Evolutionary conservation across 495 filamentous ascomycete genomes (phyloP).

Genomic region (Massariosphaeria phaeospora): DNA sequence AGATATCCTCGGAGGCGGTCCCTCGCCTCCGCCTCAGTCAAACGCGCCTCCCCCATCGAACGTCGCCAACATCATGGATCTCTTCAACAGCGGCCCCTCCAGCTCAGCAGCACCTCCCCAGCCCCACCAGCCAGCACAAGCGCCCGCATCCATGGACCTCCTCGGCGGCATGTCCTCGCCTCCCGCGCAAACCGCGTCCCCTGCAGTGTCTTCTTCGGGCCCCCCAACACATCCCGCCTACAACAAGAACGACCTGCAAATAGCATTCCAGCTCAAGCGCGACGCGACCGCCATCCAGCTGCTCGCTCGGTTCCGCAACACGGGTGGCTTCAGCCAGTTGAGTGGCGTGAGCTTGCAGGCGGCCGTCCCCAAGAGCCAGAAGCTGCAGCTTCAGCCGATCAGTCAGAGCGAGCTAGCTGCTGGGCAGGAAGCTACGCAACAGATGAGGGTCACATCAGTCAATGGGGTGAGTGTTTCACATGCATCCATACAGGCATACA

Average conservation of each 20-base stretch:
- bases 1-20: constrained; percentile 70
- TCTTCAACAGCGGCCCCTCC: constrained; percentile 56
- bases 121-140: constrained; percentile 34
- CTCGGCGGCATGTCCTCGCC: constrained; percentile 45
- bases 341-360: constrained; percentile 77
- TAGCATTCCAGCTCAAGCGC: constrained; percentile 77
- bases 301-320: constrained; percentile 76
- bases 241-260: constrained; percentile 74
- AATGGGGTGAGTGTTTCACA: constrained; percentile 67
- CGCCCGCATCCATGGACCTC: constrained; percentile 49
- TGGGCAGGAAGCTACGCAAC: constrained; percentile 78
- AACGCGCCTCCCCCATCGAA: constrained; percentile 54
- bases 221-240: constrained; percentile 62
- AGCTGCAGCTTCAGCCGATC: constrained; percentile 81
- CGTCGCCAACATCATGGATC: constrained; percentile 79
- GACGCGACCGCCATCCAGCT: constrained; percentile 71
- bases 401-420: constrained; percentile 68
- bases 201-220: constrained; percentile 34
- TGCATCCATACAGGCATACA: no score
- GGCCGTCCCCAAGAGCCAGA: constrained; percentile 93
- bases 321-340: constrained; percentile 58
- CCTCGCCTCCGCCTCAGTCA: constrained; percentile 46
- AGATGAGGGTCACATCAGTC: constrained; percentile 75
- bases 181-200: constrained; percentile 44
- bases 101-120: constrained; percentile 24